A percentile compares a stretch with the other conserved stretches of the same genome.
These are phyloP conservation scores for Phyllosticta citrichinensis DNA, from an alignment of 2,329 filamentous ascomycete species.

Conservation along the genomic window DNA sequence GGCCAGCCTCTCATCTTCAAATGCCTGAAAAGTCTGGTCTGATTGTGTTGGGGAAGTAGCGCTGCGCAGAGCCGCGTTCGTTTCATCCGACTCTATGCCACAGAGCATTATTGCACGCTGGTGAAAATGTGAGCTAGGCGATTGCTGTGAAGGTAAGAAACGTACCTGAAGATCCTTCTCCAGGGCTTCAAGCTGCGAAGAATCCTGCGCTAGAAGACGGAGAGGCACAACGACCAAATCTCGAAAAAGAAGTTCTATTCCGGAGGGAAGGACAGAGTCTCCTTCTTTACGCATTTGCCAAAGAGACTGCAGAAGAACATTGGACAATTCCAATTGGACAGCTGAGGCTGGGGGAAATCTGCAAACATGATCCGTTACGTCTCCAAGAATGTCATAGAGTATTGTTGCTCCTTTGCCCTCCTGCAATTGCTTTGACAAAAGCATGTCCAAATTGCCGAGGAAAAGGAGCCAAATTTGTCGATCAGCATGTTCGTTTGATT, in stretches of 20 bases:
- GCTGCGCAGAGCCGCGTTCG: not conserved
- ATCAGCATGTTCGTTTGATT: not conserved
- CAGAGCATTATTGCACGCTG: conserved; percentile 4
- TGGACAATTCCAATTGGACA: not conserved
- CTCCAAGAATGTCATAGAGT: conserved; percentile 1
- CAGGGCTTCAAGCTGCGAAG: conserved; percentile 14
- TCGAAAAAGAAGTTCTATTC: not conserved
- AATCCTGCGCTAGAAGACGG: conserved; percentile 16
- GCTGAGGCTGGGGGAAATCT: not conserved
- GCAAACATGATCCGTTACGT: not conserved
- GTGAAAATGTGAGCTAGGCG: not conserved
- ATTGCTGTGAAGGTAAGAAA: not conserved
- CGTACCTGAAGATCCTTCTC: conserved; percentile 25
- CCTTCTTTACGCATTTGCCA: not conserved
- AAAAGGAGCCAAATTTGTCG: not conserved
- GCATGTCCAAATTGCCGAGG: not conserved
- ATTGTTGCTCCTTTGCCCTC: not conserved
- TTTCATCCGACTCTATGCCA: not conserved
- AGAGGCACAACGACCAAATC: not conserved
- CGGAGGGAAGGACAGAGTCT: not conserved
- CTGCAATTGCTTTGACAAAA: not conserved
- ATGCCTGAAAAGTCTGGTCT: not conserved
- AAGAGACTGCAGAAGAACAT: not conserved
- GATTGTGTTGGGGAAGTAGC: not conserved
- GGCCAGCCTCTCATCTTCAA: conserved; percentile 1